Base-by-base conservation (phyloP, 805 yeast genomes). In the Myxozyma nipponensis region DNA sequence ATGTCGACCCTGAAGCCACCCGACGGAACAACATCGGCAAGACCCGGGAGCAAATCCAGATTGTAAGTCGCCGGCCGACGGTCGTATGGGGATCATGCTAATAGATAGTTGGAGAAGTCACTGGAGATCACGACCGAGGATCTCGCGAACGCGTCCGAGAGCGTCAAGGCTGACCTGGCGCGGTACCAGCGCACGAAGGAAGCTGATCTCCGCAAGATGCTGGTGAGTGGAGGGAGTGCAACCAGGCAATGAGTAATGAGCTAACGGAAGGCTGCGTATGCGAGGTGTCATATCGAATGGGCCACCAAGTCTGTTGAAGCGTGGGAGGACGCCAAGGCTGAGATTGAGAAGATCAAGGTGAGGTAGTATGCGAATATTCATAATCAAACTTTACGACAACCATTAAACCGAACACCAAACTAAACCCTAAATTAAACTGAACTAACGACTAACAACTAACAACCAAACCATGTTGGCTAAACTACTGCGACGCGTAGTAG, bases 1-100 rank as follows among this genome's bases (percentile, higher is more conserved):
- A 83, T 52, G 78, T 76, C 30, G 83, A 83, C 57, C 86, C 87
- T 0, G 84, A 81, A 49, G 70, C 77, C n/a, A 73, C 83, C 1
- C 70, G 86, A 18, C 76, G 81, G 46, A 79, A 75, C 44, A 72
- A 68, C 55, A 68, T 74, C 43, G 71, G 71, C 5, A 73, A 70
- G 66, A 70, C 73, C 7, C 65, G 68, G 41, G 75, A 70, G 46
- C 76, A 72, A 51, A 76, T 82, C 6, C 56, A 52, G 28, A 50
- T 54, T 34, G 56, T 51, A 40, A 3, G 54, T 46, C 4, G 22
- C 9, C 15, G 1, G 17, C 17, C 17, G 15, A 9, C 19, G 18
- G 32, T 42, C 39, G n/a, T 7, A 13, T 4, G 21, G 13, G 28
- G 18, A 42, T 15, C 4, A 17, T 22, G 43, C 22, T 43, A 34